phyloP scores from a whole-genome alignment of 768 basidiomycete species.

The Phanerochaete carnosa region DNA sequence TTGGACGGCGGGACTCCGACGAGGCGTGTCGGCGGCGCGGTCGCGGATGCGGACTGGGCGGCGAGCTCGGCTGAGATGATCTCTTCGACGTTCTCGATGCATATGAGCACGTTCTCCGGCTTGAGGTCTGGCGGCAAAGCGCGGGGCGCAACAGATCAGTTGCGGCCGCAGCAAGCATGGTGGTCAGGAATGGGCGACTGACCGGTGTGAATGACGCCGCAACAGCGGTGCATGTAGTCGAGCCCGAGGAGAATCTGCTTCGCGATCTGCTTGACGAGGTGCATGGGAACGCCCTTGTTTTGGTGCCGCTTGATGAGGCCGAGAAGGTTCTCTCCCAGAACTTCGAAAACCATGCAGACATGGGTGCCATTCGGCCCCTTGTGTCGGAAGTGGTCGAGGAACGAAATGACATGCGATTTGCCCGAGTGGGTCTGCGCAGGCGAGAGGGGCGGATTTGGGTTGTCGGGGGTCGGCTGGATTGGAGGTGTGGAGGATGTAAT shows the following conservation, averaged over 20 bases:
- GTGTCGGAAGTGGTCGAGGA: slow-evolving; percentile 97
- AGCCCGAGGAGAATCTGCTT: slow-evolving; percentile 94
- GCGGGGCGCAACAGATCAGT: neutral
- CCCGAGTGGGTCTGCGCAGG: slow-evolving; percentile 80
- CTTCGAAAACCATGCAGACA: slow-evolving; percentile 99
- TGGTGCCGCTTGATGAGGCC: slow-evolving; percentile 98
- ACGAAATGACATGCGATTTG: slow-evolving; percentile 91
- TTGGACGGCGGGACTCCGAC: slow-evolving; percentile 93
- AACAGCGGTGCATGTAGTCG: slow-evolving; percentile 97
- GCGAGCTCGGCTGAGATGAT: slow-evolving; percentile 86
- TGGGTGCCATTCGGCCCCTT: slow-evolving; percentile 96
- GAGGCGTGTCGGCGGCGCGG: slow-evolving; percentile 53
- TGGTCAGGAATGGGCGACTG: neutral
- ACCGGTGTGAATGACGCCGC: slow-evolving; percentile 96
- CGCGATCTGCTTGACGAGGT: slow-evolving; percentile 90
- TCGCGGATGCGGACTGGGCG: slow-evolving; percentile 42
- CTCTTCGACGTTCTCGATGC: slow-evolving; percentile 93
- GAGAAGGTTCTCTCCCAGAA: slow-evolving; percentile 93
- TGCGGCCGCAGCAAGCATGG: neutral
- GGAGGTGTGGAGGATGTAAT: slow-evolving; percentile 77
- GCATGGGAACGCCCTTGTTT: slow-evolving; percentile 95
- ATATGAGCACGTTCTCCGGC: slow-evolving; percentile 96
- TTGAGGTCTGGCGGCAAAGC: slow-evolving; percentile 70
- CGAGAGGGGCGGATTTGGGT: slow-evolving; percentile 48
- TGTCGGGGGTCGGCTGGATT: slow-evolving; percentile 41